Evolutionary conservation across 768 basidiomycete genomes (phyloP).

Genomic region (Rhodotorula diobovata): DNA sequence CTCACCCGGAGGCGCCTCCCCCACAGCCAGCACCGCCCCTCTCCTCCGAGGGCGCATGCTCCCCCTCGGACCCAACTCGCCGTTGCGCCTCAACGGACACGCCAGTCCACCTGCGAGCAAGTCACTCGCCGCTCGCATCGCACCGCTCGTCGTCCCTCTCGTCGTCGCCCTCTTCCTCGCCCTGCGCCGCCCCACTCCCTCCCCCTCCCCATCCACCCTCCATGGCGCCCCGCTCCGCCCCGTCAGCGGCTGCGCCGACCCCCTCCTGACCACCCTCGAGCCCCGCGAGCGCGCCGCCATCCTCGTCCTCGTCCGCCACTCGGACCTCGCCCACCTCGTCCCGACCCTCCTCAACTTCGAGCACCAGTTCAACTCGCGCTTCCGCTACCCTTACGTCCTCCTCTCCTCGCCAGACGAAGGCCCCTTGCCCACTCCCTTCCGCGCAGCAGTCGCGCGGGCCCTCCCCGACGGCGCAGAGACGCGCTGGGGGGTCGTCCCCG

Average conservation of each 20-base stretch:
- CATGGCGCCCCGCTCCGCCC: background rate
- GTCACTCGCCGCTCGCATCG: constrained; percentile 1
- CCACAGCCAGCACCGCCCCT: background rate
- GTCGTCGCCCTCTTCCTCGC: background rate
- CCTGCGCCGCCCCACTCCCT: background rate
- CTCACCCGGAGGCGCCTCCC: too few relatives aligned
- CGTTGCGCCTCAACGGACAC: background rate
- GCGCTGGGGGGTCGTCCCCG: constrained; percentile 17
- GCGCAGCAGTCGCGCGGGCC: background rate
- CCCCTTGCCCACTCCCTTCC: background rate
- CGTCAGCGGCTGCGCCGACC: constrained; percentile 29
- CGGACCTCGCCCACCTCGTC: constrained; percentile 34
- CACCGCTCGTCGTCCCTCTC: background rate
- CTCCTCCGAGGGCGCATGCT: background rate
- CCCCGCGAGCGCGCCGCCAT: constrained; percentile 33
- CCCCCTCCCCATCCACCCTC: background rate
- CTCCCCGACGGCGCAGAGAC: constrained; percentile 5
- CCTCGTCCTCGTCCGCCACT: constrained; percentile 35
- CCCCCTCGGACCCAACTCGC: background rate
- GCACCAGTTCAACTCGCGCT: constrained; percentile 30
- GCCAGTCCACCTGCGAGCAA: background rate
- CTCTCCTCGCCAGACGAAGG: constrained; percentile 23
- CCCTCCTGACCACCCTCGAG: constrained; percentile 4
- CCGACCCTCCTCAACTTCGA: constrained; percentile 41
- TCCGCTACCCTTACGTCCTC: constrained; percentile 36